phyloP scores from a whole-genome alignment of 306 rosid genomes.

The Macrotyloma uniflorum region DNA sequence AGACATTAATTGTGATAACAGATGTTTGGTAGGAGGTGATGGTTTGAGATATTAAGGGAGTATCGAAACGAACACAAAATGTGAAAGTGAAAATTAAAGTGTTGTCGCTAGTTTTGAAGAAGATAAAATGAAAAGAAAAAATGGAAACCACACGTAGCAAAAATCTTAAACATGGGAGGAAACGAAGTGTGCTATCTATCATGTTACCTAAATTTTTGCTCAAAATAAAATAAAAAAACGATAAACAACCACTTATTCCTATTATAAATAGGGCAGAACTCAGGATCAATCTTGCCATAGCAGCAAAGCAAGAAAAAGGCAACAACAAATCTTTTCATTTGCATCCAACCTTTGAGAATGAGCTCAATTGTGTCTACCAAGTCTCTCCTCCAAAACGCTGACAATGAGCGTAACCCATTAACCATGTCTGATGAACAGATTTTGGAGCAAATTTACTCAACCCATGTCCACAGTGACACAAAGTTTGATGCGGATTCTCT shows the following conservation, averaged over 20 bases:
- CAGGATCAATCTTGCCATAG: background rate
- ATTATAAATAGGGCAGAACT: background rate
- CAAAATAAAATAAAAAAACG: background rate
- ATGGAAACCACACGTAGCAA: too few species aligned
- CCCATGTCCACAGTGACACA: constrained; percentile 53
- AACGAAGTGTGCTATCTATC: too few species aligned
- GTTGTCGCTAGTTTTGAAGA: too few species aligned
- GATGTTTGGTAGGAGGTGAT: too few species aligned
- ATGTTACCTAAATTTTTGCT: background rate
- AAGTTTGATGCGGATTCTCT: constrained; percentile 57
- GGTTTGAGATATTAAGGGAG: too few species aligned
- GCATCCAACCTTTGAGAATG: background rate
- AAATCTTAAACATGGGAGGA: too few species aligned
- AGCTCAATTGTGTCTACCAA: background rate
- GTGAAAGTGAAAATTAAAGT: too few species aligned
- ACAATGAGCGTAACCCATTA: constrained; percentile 34
- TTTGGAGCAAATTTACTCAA: constrained; percentile 43
- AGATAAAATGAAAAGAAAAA: too few species aligned
- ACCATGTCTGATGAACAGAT: constrained; percentile 47
- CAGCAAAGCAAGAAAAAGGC: background rate
- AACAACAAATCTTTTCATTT: background rate
- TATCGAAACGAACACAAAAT: too few species aligned
- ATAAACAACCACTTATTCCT: background rate
- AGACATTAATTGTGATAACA: too few species aligned
- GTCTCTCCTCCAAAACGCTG: background rate